Percentiles rank a stretch among this genome's conserved stretches.
Conservation (phyloP, 2,329 filamentous ascomycete species). For the Aureobasidium sp. region DNA sequence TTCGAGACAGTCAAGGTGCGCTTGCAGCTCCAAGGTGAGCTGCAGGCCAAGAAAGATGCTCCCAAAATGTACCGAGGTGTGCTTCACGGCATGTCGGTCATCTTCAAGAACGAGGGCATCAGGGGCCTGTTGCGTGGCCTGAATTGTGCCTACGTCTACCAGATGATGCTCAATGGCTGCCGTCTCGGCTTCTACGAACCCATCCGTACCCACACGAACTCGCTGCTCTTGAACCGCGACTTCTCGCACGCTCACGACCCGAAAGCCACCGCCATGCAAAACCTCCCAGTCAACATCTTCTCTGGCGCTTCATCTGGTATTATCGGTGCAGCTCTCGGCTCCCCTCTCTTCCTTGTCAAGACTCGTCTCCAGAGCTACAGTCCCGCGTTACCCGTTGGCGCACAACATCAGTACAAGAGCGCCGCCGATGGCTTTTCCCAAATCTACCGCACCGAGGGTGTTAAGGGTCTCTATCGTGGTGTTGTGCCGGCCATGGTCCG, state of each 20-base stretch:
- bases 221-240: constrained; percentile 49
- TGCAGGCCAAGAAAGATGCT: constrained; percentile 77
- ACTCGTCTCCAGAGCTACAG: constrained; percentile 91
- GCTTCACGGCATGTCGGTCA: constrained; percentile 82
- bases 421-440: constrained; percentile 72
- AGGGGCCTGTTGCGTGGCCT: constrained; percentile 81
- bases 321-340: constrained; percentile 84
- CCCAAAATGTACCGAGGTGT: constrained; percentile 86
- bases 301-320: constrained; percentile 83
- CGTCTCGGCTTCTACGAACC: constrained; percentile 97
- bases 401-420: constrained; percentile 88
- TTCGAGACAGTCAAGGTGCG: constrained; percentile 99
- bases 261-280: constrained; percentile 51
- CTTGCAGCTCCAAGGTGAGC: constrained; percentile 92
- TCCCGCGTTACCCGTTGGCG: constrained; percentile 85
- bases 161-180: constrained; percentile 92
- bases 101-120: constrained; percentile 81
- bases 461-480: constrained; percentile 78
- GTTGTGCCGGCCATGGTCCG: constrained; percentile 91
- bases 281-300: constrained; percentile 85
- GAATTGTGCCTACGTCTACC: constrained; percentile 89
- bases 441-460: constrained; percentile 70
- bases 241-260: constrained; percentile 51
- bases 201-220: constrained; percentile 56
- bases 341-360: constrained; percentile 96